Evolutionary conservation across 2,329 filamentous ascomycete species (phyloP).

Genomic region (Dactylellina leptospora): DNA sequence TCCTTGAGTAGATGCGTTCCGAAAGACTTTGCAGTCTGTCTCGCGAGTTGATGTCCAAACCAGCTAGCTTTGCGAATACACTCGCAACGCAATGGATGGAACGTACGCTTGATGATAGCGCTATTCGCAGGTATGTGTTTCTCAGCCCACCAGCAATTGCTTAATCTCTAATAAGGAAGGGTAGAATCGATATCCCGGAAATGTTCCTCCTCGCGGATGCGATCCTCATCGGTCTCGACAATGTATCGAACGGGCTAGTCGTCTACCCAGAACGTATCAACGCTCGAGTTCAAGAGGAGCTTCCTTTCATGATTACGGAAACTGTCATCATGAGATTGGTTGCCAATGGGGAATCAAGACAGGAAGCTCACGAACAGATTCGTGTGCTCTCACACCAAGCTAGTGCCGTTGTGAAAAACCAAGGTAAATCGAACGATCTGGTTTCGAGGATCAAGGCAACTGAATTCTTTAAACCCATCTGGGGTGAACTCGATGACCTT

Average conservation of each 20-base stretch:
- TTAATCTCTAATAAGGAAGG: background rate
- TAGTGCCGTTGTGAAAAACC: slow-evolving; percentile 73
- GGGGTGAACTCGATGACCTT: slow-evolving; percentile 73
- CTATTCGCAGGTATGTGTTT: slow-evolving; percentile 67
- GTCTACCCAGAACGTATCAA: slow-evolving; percentile 80
- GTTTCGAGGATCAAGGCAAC: slow-evolving; percentile 77
- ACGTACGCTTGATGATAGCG: slow-evolving; percentile 78
- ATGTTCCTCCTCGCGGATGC: slow-evolving; percentile 74
- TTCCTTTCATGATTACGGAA: slow-evolving; percentile 85
- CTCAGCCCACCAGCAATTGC: slow-evolving; percentile 60
- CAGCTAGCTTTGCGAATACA: slow-evolving; percentile 11
- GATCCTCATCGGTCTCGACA: slow-evolving; percentile 73
- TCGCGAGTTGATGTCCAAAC: slow-evolving; percentile 29
- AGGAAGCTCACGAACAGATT: slow-evolving; percentile 88
- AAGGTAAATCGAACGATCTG: slow-evolving; percentile 81
- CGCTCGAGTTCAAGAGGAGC: slow-evolving; percentile 74
- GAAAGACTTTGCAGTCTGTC: slow-evolving; percentile 35
- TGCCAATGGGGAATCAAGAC: slow-evolving; percentile 74
- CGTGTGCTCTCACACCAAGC: slow-evolving; percentile 83
- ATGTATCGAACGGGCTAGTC: slow-evolving; percentile 74
- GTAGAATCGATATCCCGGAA: slow-evolving; percentile 68
- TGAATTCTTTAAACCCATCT: slow-evolving; percentile 78
- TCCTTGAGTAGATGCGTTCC: slow-evolving; percentile 18
- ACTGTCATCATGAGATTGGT: slow-evolving; percentile 81
- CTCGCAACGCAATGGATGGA: slow-evolving; percentile 76